Conservation (phyloP, 2,329 filamentous ascomycete genomes). For the Cercospora zeae-maydis region DNA sequence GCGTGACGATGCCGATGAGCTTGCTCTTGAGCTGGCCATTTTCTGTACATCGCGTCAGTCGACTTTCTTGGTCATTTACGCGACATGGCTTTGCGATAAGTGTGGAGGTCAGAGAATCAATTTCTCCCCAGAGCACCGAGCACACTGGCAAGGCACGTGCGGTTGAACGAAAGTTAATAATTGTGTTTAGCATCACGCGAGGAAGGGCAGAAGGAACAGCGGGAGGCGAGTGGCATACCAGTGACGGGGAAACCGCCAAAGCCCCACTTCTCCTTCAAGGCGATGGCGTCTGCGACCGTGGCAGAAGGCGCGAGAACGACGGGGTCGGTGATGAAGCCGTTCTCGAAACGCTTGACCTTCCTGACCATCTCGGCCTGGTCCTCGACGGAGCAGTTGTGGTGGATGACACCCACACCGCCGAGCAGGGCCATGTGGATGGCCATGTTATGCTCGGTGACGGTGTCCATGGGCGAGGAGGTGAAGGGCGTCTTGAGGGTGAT, state of each 20-base stretch:
- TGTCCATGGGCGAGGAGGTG: slow-evolving; percentile 98
- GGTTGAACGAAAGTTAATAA: slow-evolving; percentile 99
- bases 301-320: slow-evolving; percentile 84
- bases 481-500: slow-evolving; percentile 96
- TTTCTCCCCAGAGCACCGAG: slow-evolving; percentile 37
- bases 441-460: slow-evolving; percentile 99
- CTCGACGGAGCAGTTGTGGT: slow-evolving; percentile 98
- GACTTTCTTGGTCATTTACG: neutral
- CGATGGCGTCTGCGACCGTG: slow-evolving; percentile 86
- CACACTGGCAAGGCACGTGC: slow-evolving; percentile 60
- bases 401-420: slow-evolving; percentile 87
- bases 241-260: slow-evolving; percentile 98
- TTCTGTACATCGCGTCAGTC: slow-evolving; percentile 55
- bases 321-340: slow-evolving; percentile 96
- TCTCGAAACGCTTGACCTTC: slow-evolving; percentile 99
- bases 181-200: slow-evolving; percentile 71
- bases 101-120: slow-evolving; percentile 29
- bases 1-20: slow-evolving; percentile 94
- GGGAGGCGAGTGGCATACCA: slow-evolving; percentile 61
- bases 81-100: neutral
- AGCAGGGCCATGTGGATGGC: slow-evolving; percentile 94
- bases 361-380: slow-evolving; percentile 98
- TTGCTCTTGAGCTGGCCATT: slow-evolving; percentile 90
- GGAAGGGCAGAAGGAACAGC: slow-evolving; percentile 17
- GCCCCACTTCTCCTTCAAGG: slow-evolving; percentile 95